Evolutionary conservation across 169 alveolate species (phyloP).

Genomic region (Besnoitia besnoiti): DNA sequence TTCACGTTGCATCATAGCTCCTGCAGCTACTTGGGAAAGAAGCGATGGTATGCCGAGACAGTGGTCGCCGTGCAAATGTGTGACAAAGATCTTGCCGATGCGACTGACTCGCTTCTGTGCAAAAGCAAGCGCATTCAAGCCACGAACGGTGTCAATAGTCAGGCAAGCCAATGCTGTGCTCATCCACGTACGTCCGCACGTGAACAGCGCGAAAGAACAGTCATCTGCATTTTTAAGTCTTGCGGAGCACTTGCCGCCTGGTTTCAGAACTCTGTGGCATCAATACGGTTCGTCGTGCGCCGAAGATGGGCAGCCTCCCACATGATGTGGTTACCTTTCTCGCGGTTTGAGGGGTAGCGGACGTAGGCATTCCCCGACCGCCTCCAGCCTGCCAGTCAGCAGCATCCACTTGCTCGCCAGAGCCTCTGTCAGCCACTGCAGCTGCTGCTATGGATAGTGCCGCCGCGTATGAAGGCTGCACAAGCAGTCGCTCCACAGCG

Average conservation of each 20-base stretch:
- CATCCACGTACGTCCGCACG: too few relatives aligned
- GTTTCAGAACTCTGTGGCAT: too few relatives aligned
- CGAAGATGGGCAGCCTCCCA: too few relatives aligned
- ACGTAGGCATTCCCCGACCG: not conserved
- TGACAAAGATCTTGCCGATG: constrained; percentile 75
- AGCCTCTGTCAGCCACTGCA: not conserved
- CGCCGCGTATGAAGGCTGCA: constrained; percentile 10
- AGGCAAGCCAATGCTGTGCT: too few relatives aligned
- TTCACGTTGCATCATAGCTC: constrained; percentile 24
- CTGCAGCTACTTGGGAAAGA: constrained; percentile 70
- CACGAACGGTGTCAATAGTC: too few relatives aligned
- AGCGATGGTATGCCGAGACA: constrained; percentile 81
- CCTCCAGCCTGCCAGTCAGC: not conserved
- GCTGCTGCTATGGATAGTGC: not conserved
- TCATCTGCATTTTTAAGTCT: too few relatives aligned
- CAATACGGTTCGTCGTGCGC: too few relatives aligned
- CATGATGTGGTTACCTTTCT: not conserved
- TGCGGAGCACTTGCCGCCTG: too few relatives aligned
- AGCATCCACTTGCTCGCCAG: not conserved
- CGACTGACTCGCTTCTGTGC: constrained; percentile 66
- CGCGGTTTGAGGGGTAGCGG: not conserved
- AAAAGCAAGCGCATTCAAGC: not conserved
- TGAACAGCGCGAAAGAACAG: too few relatives aligned
- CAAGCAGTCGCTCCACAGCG: not conserved
- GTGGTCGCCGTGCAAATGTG: constrained; percentile 89